phyloP scores from a whole-genome alignment of 345 rosid species.

The Salix dunnii region DNA sequence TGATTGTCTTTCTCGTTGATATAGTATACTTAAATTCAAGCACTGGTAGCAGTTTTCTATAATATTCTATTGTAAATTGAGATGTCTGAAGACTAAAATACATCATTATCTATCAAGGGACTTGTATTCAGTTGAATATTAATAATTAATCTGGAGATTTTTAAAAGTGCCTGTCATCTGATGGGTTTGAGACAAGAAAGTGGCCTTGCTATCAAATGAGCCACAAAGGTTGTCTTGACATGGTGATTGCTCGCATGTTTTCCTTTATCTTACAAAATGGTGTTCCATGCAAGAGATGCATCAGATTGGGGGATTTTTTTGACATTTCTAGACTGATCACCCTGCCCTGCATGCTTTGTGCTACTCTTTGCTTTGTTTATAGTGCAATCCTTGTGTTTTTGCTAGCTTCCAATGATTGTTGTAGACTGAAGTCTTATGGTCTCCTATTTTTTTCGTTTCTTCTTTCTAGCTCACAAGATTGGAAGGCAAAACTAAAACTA shows the following conservation, averaged over 20 bases:
- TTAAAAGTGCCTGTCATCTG: not conserved
- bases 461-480: slow-evolving; percentile 62
- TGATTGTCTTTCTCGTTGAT: not conserved
- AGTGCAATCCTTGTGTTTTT: not conserved
- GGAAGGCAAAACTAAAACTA: slow-evolving; percentile 75
- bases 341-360: not conserved
- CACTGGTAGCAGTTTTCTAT: not conserved
- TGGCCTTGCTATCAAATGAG: not conserved
- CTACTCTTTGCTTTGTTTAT: not conserved
- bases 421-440: not conserved
- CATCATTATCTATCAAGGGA: not conserved
- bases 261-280: not conserved
- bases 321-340: not conserved
- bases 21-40: not conserved
- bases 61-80: not conserved
- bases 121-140: not conserved
- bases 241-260: not conserved
- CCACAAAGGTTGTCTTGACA: not conserved
- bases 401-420: not conserved
- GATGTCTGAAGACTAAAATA: not conserved
- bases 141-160: not conserved
- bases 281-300: not conserved
- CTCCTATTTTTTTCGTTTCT: not conserved
- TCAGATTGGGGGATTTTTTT: not conserved
- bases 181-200: not conserved